These are phyloP conservation scores for Magnolia officinalis DNA, from an alignment of 164 flowering plant species.

Conservation along the genomic window DNA sequence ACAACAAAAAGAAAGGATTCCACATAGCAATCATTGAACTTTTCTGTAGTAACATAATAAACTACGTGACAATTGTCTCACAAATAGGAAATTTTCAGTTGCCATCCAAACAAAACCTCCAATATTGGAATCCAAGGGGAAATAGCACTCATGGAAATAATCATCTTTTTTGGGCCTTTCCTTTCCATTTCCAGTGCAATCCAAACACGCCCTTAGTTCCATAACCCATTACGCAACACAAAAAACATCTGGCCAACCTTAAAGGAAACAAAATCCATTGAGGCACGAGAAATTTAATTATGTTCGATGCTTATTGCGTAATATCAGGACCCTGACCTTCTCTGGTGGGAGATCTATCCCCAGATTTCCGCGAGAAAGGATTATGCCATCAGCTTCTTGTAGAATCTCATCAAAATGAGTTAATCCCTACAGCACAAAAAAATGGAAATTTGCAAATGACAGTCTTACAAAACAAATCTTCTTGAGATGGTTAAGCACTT, in stretches of 20 bases:
- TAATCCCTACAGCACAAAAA: conserved; percentile 48
- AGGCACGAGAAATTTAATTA: background rate
- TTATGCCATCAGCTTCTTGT: conserved; percentile 88
- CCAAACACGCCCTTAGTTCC: too few species aligned
- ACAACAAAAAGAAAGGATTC: too few species aligned
- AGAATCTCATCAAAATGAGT: conserved; percentile 84
- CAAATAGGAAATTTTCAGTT: too few species aligned
- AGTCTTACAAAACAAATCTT: background rate
- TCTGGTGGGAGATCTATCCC: conserved; percentile 92
- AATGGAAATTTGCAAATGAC: conserved; percentile 3
- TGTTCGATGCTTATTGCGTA: background rate
- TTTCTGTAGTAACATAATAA: too few species aligned
- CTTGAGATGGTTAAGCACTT: background rate
- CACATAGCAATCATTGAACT: too few species aligned
- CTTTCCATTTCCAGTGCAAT: too few species aligned
- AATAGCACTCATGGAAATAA: too few species aligned
- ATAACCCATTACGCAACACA: background rate
- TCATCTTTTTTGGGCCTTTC: too few species aligned
- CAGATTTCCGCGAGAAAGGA: conserved; percentile 76
- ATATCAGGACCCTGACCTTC: conserved; percentile 46
- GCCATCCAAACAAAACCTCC: too few species aligned
- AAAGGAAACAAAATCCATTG: background rate
- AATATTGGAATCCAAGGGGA: too few species aligned
- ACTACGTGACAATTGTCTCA: too few species aligned
- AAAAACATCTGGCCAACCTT: background rate